Conservation (phyloP, 2,329 filamentous ascomycete genomes). For the Penicillium frequentans region DNA sequence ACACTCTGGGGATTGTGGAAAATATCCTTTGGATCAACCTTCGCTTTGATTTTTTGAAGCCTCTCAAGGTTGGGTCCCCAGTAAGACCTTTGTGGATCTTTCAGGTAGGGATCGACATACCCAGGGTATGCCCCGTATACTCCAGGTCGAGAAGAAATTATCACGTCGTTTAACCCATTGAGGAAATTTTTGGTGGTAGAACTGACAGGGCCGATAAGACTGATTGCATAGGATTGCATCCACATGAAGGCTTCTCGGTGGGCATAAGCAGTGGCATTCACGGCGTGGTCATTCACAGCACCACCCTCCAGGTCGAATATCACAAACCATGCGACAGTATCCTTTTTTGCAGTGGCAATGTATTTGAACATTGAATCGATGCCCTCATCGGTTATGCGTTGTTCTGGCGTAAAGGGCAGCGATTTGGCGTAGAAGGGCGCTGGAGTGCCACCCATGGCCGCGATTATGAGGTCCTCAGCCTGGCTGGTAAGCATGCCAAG, state of each 20-base stretch:
- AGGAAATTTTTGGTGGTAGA: conserved; percentile 54
- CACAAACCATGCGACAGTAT: conserved; percentile 59
- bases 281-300: conserved; percentile 57
- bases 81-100: conserved; percentile 51
- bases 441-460: conserved; percentile 40
- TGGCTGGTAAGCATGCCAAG: conserved; percentile 27
- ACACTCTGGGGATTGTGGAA: conserved; percentile 61
- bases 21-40: conserved; percentile 54
- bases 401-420: conserved; percentile 53
- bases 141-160: conserved; percentile 32
- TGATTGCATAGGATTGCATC: conserved; percentile 62
- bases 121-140: conserved; percentile 59
- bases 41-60: conserved; percentile 53
- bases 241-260: conserved; percentile 66
- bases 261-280: conserved; percentile 60
- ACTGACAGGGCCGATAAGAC: conserved; percentile 45
- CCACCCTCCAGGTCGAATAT: conserved; percentile 65
- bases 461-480: conserved; percentile 26
- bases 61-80: conserved; percentile 55
- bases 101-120: conserved; percentile 59
- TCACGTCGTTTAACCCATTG: conserved; percentile 48
- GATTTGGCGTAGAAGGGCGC: conserved; percentile 60
- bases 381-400: conserved; percentile 48
- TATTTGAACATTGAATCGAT: conserved; percentile 56
- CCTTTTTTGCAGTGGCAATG: conserved; percentile 51